phyloP scores from a whole-genome alignment of 1,284 basidiomycete genomes.

The Pterula multifida region DNA sequence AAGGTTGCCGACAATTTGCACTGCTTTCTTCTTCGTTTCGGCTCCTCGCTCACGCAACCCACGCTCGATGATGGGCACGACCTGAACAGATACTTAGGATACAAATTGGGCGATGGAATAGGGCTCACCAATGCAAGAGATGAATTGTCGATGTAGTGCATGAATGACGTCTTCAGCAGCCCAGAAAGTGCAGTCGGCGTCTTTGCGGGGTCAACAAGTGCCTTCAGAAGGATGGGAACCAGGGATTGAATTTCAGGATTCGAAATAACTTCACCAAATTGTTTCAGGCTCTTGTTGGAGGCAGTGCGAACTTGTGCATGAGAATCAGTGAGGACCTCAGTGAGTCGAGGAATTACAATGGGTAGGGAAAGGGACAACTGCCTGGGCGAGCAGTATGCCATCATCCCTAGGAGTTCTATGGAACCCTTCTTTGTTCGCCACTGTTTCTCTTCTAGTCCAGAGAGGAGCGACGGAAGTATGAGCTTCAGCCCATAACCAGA shows the following conservation, averaged over 20 bases:
- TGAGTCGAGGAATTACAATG: slow-evolving; percentile 91
- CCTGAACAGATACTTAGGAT: slow-evolving; percentile 28
- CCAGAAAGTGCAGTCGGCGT: slow-evolving; percentile 77
- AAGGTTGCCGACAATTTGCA: slow-evolving; percentile 95
- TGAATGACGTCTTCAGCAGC: slow-evolving; percentile 90
- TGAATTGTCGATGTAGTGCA: slow-evolving; percentile 97
- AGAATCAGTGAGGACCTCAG: slow-evolving; percentile 92
- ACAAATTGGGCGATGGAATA: not conserved
- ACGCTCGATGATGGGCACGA: slow-evolving; percentile 92
- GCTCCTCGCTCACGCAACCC: slow-evolving; percentile 88
- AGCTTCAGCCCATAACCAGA: slow-evolving; percentile 94
- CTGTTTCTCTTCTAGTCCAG: slow-evolving; percentile 94
- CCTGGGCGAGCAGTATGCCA: slow-evolving; percentile 96
- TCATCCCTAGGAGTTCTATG: slow-evolving; percentile 95
- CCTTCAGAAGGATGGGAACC: slow-evolving; percentile 89
- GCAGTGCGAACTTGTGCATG: slow-evolving; percentile 92
- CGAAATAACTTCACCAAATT: slow-evolving; percentile 93
- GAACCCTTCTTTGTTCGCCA: slow-evolving; percentile 98
- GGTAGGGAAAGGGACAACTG: slow-evolving; percentile 94
- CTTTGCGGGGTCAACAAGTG: slow-evolving; percentile 92
- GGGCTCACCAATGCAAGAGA: slow-evolving; percentile 81
- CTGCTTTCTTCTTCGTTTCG: slow-evolving; percentile 91
- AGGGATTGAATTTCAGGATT: slow-evolving; percentile 93
- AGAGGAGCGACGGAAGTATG: slow-evolving; percentile 83
- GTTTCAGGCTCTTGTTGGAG: slow-evolving; percentile 93